Base-by-base conservation (phyloP, 768 basidiomycete genomes). In the Lactarius tabidus region DNA sequence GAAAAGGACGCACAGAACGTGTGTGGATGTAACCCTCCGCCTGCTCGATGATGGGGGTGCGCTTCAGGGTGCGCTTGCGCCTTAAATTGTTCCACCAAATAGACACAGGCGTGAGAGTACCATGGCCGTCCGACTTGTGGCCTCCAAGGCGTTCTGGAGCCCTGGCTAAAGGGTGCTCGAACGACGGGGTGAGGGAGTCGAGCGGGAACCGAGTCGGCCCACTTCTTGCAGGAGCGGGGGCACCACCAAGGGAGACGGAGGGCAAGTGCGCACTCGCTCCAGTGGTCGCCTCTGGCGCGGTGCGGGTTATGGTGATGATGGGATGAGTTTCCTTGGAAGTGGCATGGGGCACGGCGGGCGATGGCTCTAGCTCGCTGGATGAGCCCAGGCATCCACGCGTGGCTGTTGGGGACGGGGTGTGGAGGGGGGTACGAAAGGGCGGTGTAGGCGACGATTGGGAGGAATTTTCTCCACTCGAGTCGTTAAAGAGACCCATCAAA, bases 11-110 rank as follows among this genome's bases (percentile, higher is more conserved):
- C 59, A 75, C 75, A 58, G 71, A 55, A 57, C 74, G 71, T 3
- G 75, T 75, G 35, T 72, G 69, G 39, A 60, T 6, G 64, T 72
- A 76, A 4, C 69, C 70, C 56, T 73, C 72, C 10, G 66, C 68
- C 64, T 76, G 75, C 63, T 75, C 72, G 0, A 45, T n/a, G n/a
- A n/a, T n/a, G n/a, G n/a, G n/a, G n/a, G n/a, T n/a, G n/a, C n/a
- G n/a, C n/a, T n/a, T n/a, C 33, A 14, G 75, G 74, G 72, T 67
- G 15, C 61, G 67, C 54, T 73, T 70, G 56, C 68, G 63, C 56
- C 67, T 69, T 1, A 68, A 57, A 1, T 15, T 17, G 36, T 59
- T 62, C 72, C 72, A 74, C 74, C 73, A 74, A 26, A 57, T 70
- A n/a, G 69, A 68, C 29, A 65, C 41, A 23, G 60, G 60, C 26